These are phyloP conservation scores for Aspergillus neotritici DNA, from an alignment of 2,329 filamentous ascomycete species.

Conservation along the genomic window DNA sequence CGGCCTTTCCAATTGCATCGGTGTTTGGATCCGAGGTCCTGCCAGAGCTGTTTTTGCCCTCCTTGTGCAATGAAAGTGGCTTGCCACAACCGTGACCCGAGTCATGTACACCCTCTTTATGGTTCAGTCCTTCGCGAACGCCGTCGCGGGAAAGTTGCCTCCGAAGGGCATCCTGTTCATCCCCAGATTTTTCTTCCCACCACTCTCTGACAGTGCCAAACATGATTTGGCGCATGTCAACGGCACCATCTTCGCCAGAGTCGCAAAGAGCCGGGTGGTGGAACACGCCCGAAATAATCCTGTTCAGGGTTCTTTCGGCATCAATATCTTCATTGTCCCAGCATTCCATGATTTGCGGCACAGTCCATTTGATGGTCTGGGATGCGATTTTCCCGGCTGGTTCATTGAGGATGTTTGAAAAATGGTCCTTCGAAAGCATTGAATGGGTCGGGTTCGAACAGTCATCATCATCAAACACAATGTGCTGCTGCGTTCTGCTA, in stretches of 20 bases:
- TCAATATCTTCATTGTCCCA: constrained; percentile 75
- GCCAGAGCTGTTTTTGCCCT: constrained; percentile 20
- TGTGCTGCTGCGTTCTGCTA: constrained; percentile 74
- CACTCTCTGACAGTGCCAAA: constrained; percentile 75
- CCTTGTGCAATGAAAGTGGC: constrained; percentile 67
- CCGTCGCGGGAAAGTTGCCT: constrained; percentile 71
- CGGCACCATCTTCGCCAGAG: constrained; percentile 62
- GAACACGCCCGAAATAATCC: constrained; percentile 75
- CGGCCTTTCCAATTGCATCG: constrained; percentile 45
- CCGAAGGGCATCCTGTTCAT: constrained; percentile 62
- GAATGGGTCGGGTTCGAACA: constrained; percentile 83
- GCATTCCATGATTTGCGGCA: constrained; percentile 80
- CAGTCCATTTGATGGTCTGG: constrained; percentile 73
- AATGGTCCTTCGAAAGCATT: constrained; percentile 95
- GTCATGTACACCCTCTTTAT: constrained; percentile 79
- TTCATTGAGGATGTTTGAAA: constrained; percentile 85
- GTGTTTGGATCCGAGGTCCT: constrained; percentile 15
- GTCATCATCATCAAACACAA: constrained; percentile 76
- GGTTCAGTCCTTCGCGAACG: constrained; percentile 71
- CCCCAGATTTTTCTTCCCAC: constrained; percentile 65
- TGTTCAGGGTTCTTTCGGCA: constrained; percentile 62
- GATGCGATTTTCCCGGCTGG: constrained; percentile 77
- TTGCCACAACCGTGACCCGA: constrained; percentile 82
- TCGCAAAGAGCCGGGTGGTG: constrained; percentile 79
- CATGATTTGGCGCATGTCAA: constrained; percentile 69